Base-by-base conservation (phyloP, 2,329 filamentous ascomycete genomes). In the Talaromyces pinophilus region DNA sequence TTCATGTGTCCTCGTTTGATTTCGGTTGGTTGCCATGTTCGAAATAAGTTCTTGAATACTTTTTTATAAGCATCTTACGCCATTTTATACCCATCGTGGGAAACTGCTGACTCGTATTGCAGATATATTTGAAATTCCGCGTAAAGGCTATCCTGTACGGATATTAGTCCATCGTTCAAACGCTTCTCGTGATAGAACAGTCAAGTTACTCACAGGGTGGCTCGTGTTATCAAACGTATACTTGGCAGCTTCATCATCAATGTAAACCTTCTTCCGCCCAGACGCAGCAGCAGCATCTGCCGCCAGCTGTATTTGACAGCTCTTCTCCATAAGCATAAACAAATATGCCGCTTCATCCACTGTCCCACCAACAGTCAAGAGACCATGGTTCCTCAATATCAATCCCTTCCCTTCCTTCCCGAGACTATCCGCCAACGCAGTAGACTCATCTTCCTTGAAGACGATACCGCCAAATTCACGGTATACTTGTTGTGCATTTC, bases 291-390 rank as follows among this genome's bases (percentile, higher is more conserved):
- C 48, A 6, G 22, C 48, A 8, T 52, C 48, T 28, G 48, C 48
- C 1, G 48, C 48, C 17, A 52, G 48, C n/a, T 52, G 48, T 28
- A 52, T 52, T 52, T 52, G 48, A 52, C 48, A 52, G 22, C 48
- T 52, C 48, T 52, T 52, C 17, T 52, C 48, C 48, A 52, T 52
- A 6, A 52, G 48, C 48, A 52, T 52, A 28, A 52, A 28, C 48
- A 52, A 28, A 28, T 52, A 52, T 7, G 48, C 22, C 22, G 48
- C 48, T 28, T 52, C 48, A 8, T 52, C 48, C 11, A 52, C 48
- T 13, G 48, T 52, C 1, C 22, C 48, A 28, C 48, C 48, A 28
- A 52, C 48, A 17, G 48, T 52, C 48, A 52, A 52, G 1, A 52
- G 13, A 1, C 48, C 48, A 28, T 52, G 48, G 15, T 52, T 52